Evolutionary conservation across 2,329 filamentous ascomycete genomes (phyloP).

Genomic region (Chaetomiaceae sp.): DNA sequence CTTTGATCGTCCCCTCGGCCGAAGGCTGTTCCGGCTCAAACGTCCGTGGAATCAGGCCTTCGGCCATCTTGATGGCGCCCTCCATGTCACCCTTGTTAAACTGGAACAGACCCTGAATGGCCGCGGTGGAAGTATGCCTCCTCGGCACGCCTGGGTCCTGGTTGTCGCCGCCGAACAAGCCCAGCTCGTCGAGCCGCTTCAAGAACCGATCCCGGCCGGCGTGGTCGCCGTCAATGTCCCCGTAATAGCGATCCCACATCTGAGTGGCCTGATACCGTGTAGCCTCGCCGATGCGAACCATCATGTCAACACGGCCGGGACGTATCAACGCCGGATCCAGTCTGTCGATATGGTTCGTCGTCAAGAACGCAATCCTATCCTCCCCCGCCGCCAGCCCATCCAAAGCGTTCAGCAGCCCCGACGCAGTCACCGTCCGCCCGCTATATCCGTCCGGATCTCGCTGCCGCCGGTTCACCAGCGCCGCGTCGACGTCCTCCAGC

Average conservation of each 20-base stretch:
- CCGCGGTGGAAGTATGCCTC: conserved; percentile 72
- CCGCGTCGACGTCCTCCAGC: conserved; percentile 86
- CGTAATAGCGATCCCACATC: conserved; percentile 95
- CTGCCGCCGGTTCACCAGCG: conserved; percentile 75
- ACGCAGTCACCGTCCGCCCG: conserved; percentile 89
- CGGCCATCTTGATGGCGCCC: conserved; percentile 76
- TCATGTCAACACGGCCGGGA: conserved; percentile 91
- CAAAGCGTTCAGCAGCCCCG: conserved; percentile 75
- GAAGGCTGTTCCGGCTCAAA: conserved; percentile 44
- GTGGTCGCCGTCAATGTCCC: conserved; percentile 64
- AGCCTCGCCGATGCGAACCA: conserved; percentile 80
- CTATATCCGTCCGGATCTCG: conserved; percentile 75
- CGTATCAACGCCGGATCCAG: conserved; percentile 84
- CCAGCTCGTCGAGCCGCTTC: conserved; percentile 59
- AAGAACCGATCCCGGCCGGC: conserved; percentile 64
- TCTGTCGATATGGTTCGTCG: conserved; percentile 87
- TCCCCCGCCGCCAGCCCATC: conserved; percentile 94
- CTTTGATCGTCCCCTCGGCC: conserved; percentile 36
- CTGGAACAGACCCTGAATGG: conserved; percentile 87
- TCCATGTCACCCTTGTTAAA: conserved; percentile 91
- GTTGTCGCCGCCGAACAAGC: conserved; percentile 56
- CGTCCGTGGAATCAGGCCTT: conserved; percentile 54
- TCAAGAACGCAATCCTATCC: conserved; percentile 88
- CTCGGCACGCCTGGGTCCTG: conserved; percentile 40
- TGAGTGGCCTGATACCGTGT: conserved; percentile 74